These are phyloP conservation scores for Saccharomyces hybrid DNA, from an alignment of 1,139 yeast species.

Conservation along the genomic window DNA sequence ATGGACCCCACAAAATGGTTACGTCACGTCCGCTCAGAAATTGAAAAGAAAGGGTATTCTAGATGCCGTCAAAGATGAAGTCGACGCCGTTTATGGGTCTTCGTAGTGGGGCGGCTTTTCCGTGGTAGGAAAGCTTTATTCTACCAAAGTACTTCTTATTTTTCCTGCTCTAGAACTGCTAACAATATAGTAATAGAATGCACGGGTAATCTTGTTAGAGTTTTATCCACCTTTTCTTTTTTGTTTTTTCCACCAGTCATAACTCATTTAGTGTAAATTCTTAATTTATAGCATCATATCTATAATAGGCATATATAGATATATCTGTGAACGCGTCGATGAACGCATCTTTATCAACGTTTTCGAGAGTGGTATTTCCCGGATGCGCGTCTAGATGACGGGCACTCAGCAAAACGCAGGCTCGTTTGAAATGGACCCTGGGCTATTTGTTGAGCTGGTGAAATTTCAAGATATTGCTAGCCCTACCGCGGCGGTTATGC, in stretches of 20 bases:
- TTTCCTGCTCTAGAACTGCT: background rate
- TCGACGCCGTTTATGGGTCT: slow-evolving; percentile 45
- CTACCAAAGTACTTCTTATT: background rate
- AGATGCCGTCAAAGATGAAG: slow-evolving; percentile 50
- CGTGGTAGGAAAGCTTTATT: background rate
- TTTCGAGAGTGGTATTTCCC: background rate
- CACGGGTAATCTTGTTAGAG: background rate
- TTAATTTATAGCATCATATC: background rate
- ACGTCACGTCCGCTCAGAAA: slow-evolving; percentile 91
- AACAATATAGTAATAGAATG: background rate
- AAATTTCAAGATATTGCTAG: background rate
- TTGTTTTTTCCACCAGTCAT: background rate
- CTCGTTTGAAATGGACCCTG: background rate
- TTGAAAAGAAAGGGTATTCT: slow-evolving; percentile 89
- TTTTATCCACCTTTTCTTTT: background rate
- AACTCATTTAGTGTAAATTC: background rate
- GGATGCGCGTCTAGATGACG: too few relatives aligned
- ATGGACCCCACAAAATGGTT: slow-evolving; percentile 97
- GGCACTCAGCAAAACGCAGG: background rate
- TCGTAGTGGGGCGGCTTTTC: background rate
- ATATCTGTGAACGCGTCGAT: background rate
- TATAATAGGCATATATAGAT: background rate
- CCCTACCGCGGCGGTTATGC: background rate
- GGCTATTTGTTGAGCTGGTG: background rate
- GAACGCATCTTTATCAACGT: background rate